Evolutionary conservation across 202 grass and related monocot genomes (phyloP), one percentile per base, ranked within the genome.

Genomic region (Schoenoplectus triqueter): DNA sequence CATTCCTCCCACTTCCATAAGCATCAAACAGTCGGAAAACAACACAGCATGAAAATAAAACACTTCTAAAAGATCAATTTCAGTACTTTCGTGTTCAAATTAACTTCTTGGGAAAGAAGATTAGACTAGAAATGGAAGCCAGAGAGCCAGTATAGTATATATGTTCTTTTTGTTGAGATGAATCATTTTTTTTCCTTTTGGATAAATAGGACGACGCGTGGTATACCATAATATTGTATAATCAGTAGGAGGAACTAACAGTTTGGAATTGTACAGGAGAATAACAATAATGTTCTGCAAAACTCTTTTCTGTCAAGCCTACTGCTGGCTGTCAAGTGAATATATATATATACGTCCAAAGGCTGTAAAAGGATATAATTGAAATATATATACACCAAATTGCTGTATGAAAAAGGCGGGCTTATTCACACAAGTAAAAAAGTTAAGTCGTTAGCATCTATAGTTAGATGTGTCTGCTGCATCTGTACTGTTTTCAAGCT

Each of bases 401-500:
- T n/a, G 21, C 51, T 57, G 73, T 57, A 55, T 57, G 6, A 14
- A 40, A 57, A 15, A 40, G 7, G 73, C 14, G 20, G 52, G 50
- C 51, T 31, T 77, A 77, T 56, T 15, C 10, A 40, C 73, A 40
- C 10, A 74, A 39, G 14, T 19, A 11, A 48, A 0, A 22, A 10
- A 78, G 22, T 6, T 1, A 52, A 17, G 21, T 78, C 9, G 52
- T 78, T 78, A 60, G 55, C 31, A 4, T 60, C 74, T 78, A 60
- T 78, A 60, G 17, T 78, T 78, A 60, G 46, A 50, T 73, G 5
- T 45, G 48, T 77, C 50, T 41, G 51, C 52, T 77, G 73, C 22
- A 77, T 77, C 73, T 59, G 51, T 77, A 77, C 73, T 77, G 57
- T 59, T 57, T 57, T 51, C 73, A 69, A 83, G 11, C 80, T 83